These are phyloP conservation scores for Penicillium sp. DNA, from an alignment of 2,329 filamentous ascomycete genomes.

Conservation along the genomic window DNA sequence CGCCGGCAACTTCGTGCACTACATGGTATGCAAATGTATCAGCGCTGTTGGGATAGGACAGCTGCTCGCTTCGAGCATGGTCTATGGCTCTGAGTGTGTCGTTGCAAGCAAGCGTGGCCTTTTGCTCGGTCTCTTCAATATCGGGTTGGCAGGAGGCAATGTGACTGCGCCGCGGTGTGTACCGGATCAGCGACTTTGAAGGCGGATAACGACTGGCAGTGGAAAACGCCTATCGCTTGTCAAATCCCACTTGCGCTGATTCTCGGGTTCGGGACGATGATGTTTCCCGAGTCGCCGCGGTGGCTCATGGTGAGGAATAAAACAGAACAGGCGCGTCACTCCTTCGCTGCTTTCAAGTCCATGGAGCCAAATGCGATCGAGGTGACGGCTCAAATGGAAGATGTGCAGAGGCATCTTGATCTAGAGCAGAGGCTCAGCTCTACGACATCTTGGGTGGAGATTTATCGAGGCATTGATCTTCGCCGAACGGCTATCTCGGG, in stretches of 20 bases:
- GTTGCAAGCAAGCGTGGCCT: constrained; percentile 15
- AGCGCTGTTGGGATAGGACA: constrained; percentile 18
- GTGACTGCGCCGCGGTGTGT: constrained; percentile 22
- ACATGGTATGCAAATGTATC: constrained; percentile 24
- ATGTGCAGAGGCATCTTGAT: constrained; percentile 20
- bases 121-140: constrained; percentile 17
- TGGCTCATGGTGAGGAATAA: constrained; percentile 16
- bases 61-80: constrained; percentile 10
- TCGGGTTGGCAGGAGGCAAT: constrained; percentile 21
- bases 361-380: constrained; percentile 11
- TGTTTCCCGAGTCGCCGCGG: constrained; percentile 22
- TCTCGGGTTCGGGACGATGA: constrained; percentile 10
- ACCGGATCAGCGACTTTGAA: constrained; percentile 16
- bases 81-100: constrained; percentile 20
- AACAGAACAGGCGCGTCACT: constrained; percentile 9
- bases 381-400: constrained; percentile 18
- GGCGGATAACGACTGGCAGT: constrained; percentile 19
- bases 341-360: constrained; percentile 11
- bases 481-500: constrained; percentile 18
- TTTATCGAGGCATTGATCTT: constrained; percentile 17
- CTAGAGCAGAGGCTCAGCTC: constrained; percentile 11
- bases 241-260: constrained; percentile 25
- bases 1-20: constrained; percentile 14
- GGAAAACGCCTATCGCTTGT: constrained; percentile 26
- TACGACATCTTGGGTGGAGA: constrained; percentile 18